Evolutionary conservation across 352 stramenopile genomes (phyloP), one percentile per base, ranked within the genome.

Genomic region (Globisporangium mamillatum): DNA sequence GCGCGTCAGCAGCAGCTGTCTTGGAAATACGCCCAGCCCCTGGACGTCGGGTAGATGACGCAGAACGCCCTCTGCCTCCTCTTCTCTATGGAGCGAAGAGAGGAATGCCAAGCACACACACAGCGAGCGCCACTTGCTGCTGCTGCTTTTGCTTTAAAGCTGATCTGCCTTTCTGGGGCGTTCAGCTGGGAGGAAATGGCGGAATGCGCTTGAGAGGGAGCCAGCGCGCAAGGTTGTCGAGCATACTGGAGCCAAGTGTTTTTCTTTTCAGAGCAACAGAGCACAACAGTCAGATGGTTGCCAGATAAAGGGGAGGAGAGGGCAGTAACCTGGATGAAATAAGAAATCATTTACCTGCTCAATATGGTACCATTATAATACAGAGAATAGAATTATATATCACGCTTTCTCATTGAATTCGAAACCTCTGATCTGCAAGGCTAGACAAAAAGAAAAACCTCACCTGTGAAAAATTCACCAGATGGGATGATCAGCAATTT

Each of bases 161-260:
- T 50, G 41, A 50, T 50, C 41, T 50, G 41, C 41, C 41, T 50
- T 50, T 50, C 41, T 50, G 38, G 41, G 53, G 53, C 53, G 20
- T 32, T 59, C 53, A 38, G 53, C 53, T 59, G 53, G 52, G 52
- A 58, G 53, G 53, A 34, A 59, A 59, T 59, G 53, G 53, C 25
- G 53, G 53, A 58, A 22, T 34, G 52, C 41, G 38, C 38, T 8
- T n/a, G 41, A 50, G 41, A 48, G 41, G 53, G 25, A 59, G 53
- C 32, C 53, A 59, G 53, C n/a, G 24, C 24, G 25, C 25, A 10
- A 59, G 25, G 12, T 59, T 25, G 14, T 52, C 20, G 44, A 52
- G 44, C 16, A 60, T 60, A 60, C 25, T 60, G 54, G 10, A 60
- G n/a, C 14, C 54, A 60, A 60, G 54, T 60, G 54, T 18, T 6